Conservation (phyloP, 2,329 filamentous ascomycete species). For the Arthrobotrys entomopaga region DNA sequence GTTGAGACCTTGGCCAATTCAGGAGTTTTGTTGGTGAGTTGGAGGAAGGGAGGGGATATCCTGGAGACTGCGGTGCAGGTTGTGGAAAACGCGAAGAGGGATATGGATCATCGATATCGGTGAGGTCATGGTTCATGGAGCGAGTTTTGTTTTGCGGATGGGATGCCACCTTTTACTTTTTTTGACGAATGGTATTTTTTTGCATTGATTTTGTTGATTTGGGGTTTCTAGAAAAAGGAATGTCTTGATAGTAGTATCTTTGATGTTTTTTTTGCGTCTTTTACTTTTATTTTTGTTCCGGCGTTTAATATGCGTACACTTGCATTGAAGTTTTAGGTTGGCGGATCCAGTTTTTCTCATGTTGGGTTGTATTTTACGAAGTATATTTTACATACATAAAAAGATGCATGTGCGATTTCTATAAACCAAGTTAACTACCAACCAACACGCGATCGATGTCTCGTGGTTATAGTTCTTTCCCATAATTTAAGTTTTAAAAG, state of each 20-base stretch:
- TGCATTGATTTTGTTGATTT: not conserved
- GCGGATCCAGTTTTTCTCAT: too few relatives aligned
- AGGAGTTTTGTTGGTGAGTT: conserved; percentile 76
- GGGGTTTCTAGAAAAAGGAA: conserved; percentile 2
- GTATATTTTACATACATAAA: too few relatives aligned
- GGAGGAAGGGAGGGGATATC: conserved; percentile 78
- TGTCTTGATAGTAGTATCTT: conserved; percentile 18
- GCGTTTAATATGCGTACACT: too few relatives aligned
- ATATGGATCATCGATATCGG: conserved; percentile 61
- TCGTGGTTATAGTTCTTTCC: too few relatives aligned
- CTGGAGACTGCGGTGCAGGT: conserved; percentile 73
- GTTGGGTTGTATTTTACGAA: too few relatives aligned
- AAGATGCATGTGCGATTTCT: too few relatives aligned
- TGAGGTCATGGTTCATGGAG: not conserved
- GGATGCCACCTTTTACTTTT: conserved; percentile 2
- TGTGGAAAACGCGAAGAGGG: conserved; percentile 68
- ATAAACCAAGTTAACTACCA: too few relatives aligned
- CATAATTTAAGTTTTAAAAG: too few relatives aligned
- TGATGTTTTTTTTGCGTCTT: too few relatives aligned
- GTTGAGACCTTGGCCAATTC: conserved; percentile 71
- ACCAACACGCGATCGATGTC: too few relatives aligned
- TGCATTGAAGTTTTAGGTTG: too few relatives aligned
- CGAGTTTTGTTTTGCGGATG: not conserved
- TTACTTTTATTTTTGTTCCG: too few relatives aligned
- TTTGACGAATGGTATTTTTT: conserved; percentile 6